Conservation (phyloP, 176 grass and related monocot species). For the Tillandsia leiboldiana region DNA sequence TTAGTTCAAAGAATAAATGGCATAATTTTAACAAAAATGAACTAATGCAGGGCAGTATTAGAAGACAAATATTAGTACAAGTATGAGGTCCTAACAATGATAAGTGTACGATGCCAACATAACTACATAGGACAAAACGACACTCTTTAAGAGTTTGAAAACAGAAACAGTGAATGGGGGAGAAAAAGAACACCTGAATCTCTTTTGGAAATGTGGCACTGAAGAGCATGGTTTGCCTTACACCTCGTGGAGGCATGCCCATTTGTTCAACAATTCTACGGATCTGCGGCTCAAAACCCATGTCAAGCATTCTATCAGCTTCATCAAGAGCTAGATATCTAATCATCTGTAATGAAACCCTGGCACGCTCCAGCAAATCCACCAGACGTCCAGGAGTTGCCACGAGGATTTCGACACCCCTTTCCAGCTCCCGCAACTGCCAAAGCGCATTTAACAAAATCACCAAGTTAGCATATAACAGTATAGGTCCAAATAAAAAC, state of each 20-base stretch:
- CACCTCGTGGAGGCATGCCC: slow-evolving; percentile 75
- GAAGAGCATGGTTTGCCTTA: slow-evolving; percentile 92
- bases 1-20: no score
- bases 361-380: slow-evolving; percentile 86
- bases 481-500: background rate
- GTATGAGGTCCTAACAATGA: no score
- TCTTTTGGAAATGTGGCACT: slow-evolving; percentile 98
- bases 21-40: no score
- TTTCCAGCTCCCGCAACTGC: slow-evolving; percentile 84
- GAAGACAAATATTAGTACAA: no score
- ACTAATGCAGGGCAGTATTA: no score
- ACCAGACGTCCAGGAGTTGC: slow-evolving; percentile 94
- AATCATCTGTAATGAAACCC: slow-evolving; percentile 85
- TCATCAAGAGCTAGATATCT: slow-evolving; percentile 84
- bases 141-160: background rate
- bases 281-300: slow-evolving; percentile 98
- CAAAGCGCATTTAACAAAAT: slow-evolving; percentile 11
- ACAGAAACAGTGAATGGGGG: background rate
- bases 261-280: slow-evolving; percentile 88
- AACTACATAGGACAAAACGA: no score
- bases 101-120: no score
- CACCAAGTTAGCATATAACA: background rate
- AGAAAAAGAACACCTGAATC: slow-evolving; percentile 52
- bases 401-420: slow-evolving; percentile 90
- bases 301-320: slow-evolving; percentile 96